Percentiles rank a stretch among this genome's conserved stretches.
Evolutionary conservation across 441 rosid species (phyloP).

Genomic region (Aquilaria agallochum): DNA sequence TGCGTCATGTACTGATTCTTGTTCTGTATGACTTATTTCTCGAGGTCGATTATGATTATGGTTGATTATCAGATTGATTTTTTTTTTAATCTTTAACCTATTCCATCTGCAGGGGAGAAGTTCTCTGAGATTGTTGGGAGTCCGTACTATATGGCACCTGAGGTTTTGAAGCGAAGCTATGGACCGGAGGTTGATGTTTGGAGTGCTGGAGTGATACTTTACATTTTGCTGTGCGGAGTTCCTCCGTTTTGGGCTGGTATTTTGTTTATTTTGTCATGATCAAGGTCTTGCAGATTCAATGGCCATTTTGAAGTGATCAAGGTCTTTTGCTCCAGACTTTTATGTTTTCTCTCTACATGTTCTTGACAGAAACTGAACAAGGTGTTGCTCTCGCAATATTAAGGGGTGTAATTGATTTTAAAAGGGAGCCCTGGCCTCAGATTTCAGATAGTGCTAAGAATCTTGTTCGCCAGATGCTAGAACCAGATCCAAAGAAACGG

Average conservation of each 20-base stretch:
- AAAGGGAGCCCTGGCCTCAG: constrained; percentile 99
- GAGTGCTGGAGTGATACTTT: constrained; percentile 97
- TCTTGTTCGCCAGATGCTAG: constrained; percentile 86
- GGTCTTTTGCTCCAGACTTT: neutral
- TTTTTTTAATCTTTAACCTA: constrained; percentile 1
- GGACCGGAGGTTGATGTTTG: constrained; percentile 95
- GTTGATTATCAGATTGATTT: neutral
- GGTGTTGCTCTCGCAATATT: constrained; percentile 95
- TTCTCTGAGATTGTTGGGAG: constrained; percentile 96
- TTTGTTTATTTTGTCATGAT: neutral
- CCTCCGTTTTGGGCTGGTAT: constrained; percentile 99
- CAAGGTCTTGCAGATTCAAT: neutral
- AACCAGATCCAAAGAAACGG: constrained; percentile 71
- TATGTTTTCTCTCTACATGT: constrained; percentile 10
- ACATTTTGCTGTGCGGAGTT: constrained; percentile 89
- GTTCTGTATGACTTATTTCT: neutral
- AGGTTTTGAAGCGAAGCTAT: constrained; percentile 84
- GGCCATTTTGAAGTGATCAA: neutral
- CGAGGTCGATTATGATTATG: neutral
- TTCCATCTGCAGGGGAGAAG: constrained; percentile 52
- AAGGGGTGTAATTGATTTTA: constrained; percentile 81
- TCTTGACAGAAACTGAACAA: constrained; percentile 82
- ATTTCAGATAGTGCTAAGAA: constrained; percentile 85
- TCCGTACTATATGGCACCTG: constrained; percentile 99
- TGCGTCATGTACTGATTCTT: too few species aligned